These are phyloP conservation scores for Sindora glabra DNA, from an alignment of 306 rosid genomes.

Conservation along the genomic window DNA sequence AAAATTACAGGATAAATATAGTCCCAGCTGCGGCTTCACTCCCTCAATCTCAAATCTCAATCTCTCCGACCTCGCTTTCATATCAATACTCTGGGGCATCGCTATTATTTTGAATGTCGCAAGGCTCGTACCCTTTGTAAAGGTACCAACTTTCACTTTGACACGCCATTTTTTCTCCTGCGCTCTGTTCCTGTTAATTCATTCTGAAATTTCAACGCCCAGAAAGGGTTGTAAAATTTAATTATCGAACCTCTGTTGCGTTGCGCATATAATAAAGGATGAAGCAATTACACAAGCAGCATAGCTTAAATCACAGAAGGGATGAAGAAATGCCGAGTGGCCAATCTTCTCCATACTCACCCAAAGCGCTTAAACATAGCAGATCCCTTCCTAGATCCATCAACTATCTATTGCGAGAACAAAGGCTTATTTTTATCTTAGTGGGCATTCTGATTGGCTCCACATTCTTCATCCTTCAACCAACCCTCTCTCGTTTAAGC, in stretches of 20 bases:
- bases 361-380: slow-evolving; percentile 60
- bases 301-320: slow-evolving; percentile 51
- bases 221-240: not conserved
- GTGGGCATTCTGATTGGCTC: slow-evolving; percentile 84
- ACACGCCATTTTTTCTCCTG: too few species aligned
- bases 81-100: too few species aligned
- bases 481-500: slow-evolving; percentile 58
- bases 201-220: not conserved
- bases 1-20: not conserved
- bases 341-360: slow-evolving; percentile 53
- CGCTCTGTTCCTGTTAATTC: not conserved
- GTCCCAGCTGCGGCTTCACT: not conserved
- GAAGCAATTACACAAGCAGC: slow-evolving; percentile 72
- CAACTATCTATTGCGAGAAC: slow-evolving; percentile 69
- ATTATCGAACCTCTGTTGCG: not conserved
- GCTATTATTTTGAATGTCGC: too few species aligned
- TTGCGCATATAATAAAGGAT: slow-evolving; percentile 4
- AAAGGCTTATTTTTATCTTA: slow-evolving; percentile 77
- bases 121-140: not conserved
- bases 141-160: too few species aligned
- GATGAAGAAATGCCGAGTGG: slow-evolving; percentile 57
- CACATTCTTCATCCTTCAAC: slow-evolving; percentile 80
- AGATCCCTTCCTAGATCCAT: slow-evolving; percentile 89
- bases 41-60: not conserved
- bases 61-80: too few species aligned